Conservation (phyloP, 208 protist genomes). For the Trypanosoma congolense region DNA sequence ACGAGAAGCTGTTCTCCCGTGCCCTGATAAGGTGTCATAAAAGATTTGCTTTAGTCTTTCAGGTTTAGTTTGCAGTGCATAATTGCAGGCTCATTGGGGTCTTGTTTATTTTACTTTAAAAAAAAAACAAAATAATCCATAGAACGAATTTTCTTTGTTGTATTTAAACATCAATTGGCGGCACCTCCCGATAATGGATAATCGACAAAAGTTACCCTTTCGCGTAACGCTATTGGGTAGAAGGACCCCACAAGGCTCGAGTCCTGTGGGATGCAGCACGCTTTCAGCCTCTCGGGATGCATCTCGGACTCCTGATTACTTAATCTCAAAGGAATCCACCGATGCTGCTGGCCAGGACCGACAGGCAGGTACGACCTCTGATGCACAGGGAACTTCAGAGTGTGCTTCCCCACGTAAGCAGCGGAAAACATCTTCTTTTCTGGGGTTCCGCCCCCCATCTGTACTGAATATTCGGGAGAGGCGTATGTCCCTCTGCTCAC, state of each 20-base stretch:
- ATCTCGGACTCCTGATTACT: background rate
- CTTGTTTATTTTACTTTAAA: no score
- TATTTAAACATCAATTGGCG: background rate
- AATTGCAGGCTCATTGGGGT: no score
- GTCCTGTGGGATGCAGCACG: background rate
- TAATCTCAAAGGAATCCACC: background rate
- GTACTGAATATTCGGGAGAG: background rate
- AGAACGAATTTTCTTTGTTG: no score
- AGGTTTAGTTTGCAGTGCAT: no score
- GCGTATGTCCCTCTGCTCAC: background rate
- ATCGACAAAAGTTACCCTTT: background rate
- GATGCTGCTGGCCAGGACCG: background rate
- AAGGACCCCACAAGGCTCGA: background rate
- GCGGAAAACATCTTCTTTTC: background rate
- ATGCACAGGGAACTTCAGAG: background rate
- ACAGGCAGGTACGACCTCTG: background rate
- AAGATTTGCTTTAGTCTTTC: no score
- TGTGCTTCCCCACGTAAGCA: background rate
- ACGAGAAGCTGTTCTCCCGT: no score
- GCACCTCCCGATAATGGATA: background rate
- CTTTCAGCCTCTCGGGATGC: background rate
- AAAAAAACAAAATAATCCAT: no score
- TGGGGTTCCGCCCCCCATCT: background rate
- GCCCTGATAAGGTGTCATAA: no score
- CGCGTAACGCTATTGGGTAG: constrained; percentile 12